Percentiles rank a stretch among this genome's conserved stretches.
Conservation (phyloP, 306 rosid genomes). For the Rosa rugosa region DNA sequence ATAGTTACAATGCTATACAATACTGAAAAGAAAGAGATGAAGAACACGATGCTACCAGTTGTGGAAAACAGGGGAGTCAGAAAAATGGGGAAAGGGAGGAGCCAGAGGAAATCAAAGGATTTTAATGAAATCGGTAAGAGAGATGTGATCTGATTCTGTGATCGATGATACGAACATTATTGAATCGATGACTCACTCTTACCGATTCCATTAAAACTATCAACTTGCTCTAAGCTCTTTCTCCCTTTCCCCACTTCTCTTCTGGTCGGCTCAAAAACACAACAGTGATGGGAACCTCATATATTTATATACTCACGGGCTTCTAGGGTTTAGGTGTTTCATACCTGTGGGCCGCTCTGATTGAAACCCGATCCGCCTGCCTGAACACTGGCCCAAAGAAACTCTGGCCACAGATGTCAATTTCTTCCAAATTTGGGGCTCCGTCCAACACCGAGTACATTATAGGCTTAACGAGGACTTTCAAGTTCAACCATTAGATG, state of each 20-base stretch:
- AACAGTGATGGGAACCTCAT: neutral
- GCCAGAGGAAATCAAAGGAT: neutral
- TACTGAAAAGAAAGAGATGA: neutral
- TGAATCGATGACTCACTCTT: neutral
- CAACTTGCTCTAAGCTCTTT: neutral
- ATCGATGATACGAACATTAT: too few relatives aligned
- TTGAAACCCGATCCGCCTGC: neutral
- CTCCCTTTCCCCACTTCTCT: neutral
- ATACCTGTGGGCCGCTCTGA: neutral
- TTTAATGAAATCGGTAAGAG: neutral
- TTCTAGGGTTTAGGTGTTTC: neutral
- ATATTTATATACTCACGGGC: neutral
- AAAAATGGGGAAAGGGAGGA: neutral
- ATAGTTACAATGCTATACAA: neutral
- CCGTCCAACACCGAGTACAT: too few relatives aligned
- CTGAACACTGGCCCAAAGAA: neutral
- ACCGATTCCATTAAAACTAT: neutral
- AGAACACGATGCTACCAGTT: neutral
- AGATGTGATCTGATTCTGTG: neutral
- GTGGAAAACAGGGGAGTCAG: neutral
- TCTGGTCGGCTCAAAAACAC: neutral
- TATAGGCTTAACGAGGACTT: too few relatives aligned
- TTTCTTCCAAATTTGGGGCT: too few relatives aligned
- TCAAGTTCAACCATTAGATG: too few relatives aligned
- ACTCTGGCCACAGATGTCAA: too few relatives aligned